These are phyloP conservation scores for Wallacemonas sp. DNA, from an alignment of 208 protist genomes.

Conservation along the genomic window DNA sequence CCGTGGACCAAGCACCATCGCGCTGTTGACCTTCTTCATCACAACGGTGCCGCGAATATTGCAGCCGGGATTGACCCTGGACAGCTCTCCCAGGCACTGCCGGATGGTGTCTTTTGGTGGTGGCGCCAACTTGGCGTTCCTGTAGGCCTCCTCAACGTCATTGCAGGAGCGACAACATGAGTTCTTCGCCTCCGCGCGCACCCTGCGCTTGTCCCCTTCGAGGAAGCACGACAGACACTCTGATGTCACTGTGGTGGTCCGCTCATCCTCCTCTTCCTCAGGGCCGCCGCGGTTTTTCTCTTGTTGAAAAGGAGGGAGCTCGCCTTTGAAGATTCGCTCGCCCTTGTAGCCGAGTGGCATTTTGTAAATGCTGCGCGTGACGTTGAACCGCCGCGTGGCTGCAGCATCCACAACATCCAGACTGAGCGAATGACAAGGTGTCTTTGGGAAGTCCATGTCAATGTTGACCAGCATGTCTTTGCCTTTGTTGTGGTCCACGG, in stretches of 20 bases:
- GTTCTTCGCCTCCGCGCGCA: background rate
- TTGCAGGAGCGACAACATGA: conserved; percentile 79
- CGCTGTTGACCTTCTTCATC: conserved; percentile 82
- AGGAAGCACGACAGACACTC: conserved; percentile 55
- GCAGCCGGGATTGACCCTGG: conserved; percentile 57
- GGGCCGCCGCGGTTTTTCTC: conserved; percentile 20
- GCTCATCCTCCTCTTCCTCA: background rate
- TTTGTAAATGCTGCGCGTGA: conserved; percentile 63
- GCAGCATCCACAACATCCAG: conserved; percentile 72
- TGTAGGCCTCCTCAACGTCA: conserved; percentile 42
- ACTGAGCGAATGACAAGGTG: conserved; percentile 68
- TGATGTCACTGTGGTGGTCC: background rate
- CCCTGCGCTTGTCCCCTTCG: background rate
- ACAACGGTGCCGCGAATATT: conserved; percentile 69
- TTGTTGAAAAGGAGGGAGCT: conserved; percentile 13
- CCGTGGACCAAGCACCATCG: conserved; percentile 75
- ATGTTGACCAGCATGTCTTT: conserved; percentile 71
- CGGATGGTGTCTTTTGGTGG: conserved; percentile 44
- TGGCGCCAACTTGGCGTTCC: conserved; percentile 17
- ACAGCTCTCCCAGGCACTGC: conserved; percentile 68
- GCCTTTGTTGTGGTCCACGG: conserved; percentile 48
- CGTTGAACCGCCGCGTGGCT: conserved; percentile 54
- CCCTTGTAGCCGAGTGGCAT: conserved; percentile 35
- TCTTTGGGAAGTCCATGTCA: conserved; percentile 72
- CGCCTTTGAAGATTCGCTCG: conserved; percentile 31